Conservation (phyloP, 306 rosid genomes). For the Pterocarpus santalinus region DNA sequence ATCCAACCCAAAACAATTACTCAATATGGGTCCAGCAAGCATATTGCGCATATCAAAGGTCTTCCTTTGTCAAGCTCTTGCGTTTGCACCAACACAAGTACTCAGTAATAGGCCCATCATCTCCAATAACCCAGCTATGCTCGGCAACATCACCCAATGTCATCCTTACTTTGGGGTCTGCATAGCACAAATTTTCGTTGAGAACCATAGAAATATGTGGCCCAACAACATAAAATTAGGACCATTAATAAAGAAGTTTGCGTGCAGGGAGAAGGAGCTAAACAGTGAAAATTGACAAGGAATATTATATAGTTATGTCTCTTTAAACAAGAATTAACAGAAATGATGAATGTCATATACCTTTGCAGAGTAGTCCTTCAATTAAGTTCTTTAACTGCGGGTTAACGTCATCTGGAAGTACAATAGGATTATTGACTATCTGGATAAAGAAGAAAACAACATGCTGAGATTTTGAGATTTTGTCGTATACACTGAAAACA, state of each 20-base stretch:
- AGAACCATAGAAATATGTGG: slow-evolving; percentile 9
- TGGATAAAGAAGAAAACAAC: slow-evolving; percentile 51
- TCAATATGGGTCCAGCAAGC: slow-evolving; percentile 46
- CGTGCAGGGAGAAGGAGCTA: not conserved
- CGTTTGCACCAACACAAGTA: slow-evolving; percentile 89
- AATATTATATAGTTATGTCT: not conserved
- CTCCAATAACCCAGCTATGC: slow-evolving; percentile 82
- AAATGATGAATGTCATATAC: slow-evolving; percentile 49
- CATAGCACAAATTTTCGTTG: slow-evolving; percentile 21
- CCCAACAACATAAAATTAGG: slow-evolving; percentile 14
- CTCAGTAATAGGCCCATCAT: slow-evolving; percentile 75
- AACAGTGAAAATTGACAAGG: not conserved
- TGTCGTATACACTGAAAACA: slow-evolving; percentile 33
- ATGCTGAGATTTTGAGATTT: slow-evolving; percentile 35
- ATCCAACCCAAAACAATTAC: slow-evolving; percentile 50
- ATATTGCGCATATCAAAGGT: slow-evolving; percentile 47
- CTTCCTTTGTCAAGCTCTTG: slow-evolving; percentile 49
- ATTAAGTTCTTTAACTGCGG: slow-evolving; percentile 74
- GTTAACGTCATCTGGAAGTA: slow-evolving; percentile 77
- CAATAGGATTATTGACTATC: slow-evolving; percentile 86
- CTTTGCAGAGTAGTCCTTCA: slow-evolving; percentile 95
- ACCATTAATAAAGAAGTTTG: not conserved
- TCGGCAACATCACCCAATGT: slow-evolving; percentile 69
- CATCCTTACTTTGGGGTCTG: slow-evolving; percentile 83
- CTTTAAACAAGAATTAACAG: slow-evolving; percentile 3